These are phyloP conservation scores for Pseudoperonospora humuli DNA, from an alignment of 352 stramenopile species.

Conservation along the genomic window DNA sequence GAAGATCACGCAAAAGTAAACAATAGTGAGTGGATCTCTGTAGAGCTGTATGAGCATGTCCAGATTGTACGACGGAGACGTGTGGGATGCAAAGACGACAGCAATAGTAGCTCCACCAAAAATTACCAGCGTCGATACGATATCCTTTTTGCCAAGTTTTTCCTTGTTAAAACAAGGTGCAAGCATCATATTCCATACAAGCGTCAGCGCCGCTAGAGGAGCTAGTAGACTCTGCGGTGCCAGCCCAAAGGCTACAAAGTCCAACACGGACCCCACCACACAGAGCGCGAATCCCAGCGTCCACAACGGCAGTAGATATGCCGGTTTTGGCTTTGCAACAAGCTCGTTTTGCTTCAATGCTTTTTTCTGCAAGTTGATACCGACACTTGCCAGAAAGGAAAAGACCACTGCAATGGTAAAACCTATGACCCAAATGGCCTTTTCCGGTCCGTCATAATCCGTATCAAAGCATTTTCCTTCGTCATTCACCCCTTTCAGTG, in stretches of 20 bases:
- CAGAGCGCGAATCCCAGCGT: constrained; percentile 79
- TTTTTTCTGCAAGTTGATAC: constrained; percentile 84
- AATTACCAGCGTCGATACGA: constrained; percentile 75
- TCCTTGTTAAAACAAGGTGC: constrained; percentile 85
- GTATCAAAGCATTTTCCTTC: constrained; percentile 62
- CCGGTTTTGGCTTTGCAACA: constrained; percentile 27
- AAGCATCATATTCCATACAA: constrained; percentile 90
- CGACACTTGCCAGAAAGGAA: constrained; percentile 72
- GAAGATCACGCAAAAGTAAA: constrained; percentile 38
- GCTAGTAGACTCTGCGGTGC: constrained; percentile 84
- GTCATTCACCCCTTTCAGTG: constrained; percentile 28
- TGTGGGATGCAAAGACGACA: constrained; percentile 78
- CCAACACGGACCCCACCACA: constrained; percentile 69
- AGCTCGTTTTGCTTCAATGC: constrained; percentile 78
- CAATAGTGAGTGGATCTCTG: constrained; percentile 57
- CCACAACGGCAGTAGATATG: constrained; percentile 80
- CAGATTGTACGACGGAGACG: constrained; percentile 76
- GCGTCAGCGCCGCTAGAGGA: constrained; percentile 79
- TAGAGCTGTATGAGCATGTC: constrained; percentile 76
- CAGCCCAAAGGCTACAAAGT: constrained; percentile 88
- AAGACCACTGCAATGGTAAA: constrained; percentile 80
- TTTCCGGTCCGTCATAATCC: constrained; percentile 54
- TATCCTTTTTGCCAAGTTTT: constrained; percentile 71
- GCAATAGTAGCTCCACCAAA: constrained; percentile 76
- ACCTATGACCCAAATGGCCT: constrained; percentile 65